A percentile compares a stretch with the other conserved stretches of the same genome.
Evolutionary conservation across 2,329 filamentous ascomycete genomes (phyloP).

Genomic region (Aspergillus calidoustus): DNA sequence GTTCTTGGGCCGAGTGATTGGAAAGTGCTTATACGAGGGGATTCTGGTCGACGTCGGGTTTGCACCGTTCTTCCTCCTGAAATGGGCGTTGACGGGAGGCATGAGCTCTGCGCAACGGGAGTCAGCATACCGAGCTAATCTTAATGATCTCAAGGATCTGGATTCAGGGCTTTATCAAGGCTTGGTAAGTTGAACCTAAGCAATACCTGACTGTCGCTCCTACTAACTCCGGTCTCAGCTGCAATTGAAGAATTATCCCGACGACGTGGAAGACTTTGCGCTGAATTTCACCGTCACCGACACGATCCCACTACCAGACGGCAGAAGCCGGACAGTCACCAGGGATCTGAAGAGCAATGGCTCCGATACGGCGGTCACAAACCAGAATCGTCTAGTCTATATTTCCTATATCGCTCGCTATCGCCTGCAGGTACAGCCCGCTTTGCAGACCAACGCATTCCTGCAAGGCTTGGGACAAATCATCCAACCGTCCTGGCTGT

Average conservation of each 20-base stretch:
- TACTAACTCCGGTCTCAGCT: conserved; percentile 38
- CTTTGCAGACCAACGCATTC: conserved; percentile 83
- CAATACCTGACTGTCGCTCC: not conserved
- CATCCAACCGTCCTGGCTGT: conserved; percentile 89
- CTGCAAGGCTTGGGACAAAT: conserved; percentile 83
- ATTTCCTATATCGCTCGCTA: conserved; percentile 90
- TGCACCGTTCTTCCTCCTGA: conserved; percentile 92
- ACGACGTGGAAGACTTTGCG: conserved; percentile 77
- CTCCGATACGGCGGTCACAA: conserved; percentile 78
- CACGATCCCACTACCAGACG: conserved; percentile 58
- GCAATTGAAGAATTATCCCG: conserved; percentile 81
- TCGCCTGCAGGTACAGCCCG: conserved; percentile 79
- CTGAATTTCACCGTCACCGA: conserved; percentile 92
- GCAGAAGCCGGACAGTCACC: conserved; percentile 65
- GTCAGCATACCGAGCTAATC: conserved; percentile 80
- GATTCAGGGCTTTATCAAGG: conserved; percentile 91
- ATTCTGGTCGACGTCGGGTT: conserved; percentile 93
- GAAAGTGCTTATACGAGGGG: conserved; percentile 96
- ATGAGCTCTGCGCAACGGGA: conserved; percentile 66
- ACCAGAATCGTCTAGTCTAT: conserved; percentile 91
- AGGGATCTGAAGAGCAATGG: conserved; percentile 78
- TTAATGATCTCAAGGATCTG: conserved; percentile 92
- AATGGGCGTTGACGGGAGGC: conserved; percentile 82
- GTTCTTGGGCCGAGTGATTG: conserved; percentile 89
- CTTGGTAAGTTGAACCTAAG: conserved; percentile 55